Evolutionary conservation across 345 rosid genomes (phyloP).

Genomic region (Arabidopsis suecica): DNA sequence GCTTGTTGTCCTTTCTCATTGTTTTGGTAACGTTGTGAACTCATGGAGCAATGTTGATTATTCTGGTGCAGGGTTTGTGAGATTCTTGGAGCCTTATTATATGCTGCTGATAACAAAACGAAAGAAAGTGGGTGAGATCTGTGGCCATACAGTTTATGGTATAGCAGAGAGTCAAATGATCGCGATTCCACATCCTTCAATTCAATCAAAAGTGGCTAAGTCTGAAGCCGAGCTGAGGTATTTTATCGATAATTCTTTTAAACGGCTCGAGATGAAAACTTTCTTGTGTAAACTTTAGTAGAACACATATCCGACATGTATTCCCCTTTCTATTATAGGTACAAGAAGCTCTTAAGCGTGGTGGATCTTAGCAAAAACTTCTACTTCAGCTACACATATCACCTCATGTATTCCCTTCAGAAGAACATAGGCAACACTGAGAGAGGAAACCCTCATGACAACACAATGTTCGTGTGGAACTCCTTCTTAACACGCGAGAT

Average conservation of each 20-base stretch:
- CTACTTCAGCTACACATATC: constrained; percentile 95
- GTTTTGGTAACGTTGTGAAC: constrained; percentile 12
- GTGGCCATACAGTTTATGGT: constrained; percentile 75
- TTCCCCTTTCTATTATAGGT: constrained; percentile 52
- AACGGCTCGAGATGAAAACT: constrained; percentile 43
- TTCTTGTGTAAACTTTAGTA: constrained; percentile 3
- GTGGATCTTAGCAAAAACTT: constrained; percentile 94
- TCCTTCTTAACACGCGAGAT: constrained; percentile 75
- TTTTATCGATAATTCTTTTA: constrained; percentile 44
- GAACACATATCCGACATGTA: constrained; percentile 15
- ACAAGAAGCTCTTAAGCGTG: constrained; percentile 83
- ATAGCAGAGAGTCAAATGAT: constrained; percentile 71
- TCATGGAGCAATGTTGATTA: constrained; percentile 13
- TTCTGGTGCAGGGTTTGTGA: constrained; percentile 70
- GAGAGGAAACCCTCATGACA: constrained; percentile 54
- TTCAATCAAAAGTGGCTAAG: constrained; percentile 61
- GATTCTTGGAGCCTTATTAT: constrained; percentile 88
- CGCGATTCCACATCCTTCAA: constrained; percentile 60
- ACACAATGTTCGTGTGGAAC: constrained; percentile 91
- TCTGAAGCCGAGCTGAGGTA: constrained; percentile 84
- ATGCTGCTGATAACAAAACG: constrained; percentile 83
- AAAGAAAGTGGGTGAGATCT: constrained; percentile 78
- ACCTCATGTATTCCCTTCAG: constrained; percentile 80
- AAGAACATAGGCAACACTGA: constrained; percentile 58
- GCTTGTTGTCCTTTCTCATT: background rate